Evolutionary conservation across 2,329 filamentous ascomycete genomes (phyloP).

Genomic region (Cryphonectria japonica): DNA sequence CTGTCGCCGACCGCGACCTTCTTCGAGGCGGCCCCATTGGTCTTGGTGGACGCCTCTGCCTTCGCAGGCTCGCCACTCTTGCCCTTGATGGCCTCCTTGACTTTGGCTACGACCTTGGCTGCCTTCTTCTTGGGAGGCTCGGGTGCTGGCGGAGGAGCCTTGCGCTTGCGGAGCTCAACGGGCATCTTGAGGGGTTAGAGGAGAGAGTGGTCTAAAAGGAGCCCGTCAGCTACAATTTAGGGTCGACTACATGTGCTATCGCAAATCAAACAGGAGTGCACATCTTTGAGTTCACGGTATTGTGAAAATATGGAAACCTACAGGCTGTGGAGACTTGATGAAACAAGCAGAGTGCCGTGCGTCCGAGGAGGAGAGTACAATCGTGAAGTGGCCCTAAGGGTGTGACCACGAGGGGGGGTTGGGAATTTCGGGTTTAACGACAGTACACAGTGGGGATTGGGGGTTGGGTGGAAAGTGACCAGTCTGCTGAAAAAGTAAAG

Average conservation of each 20-base stretch:
- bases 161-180: constrained; percentile 64
- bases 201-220: not conserved
- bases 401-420: constrained; percentile 14
- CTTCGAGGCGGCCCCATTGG: constrained; percentile 41
- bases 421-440: constrained; percentile 12
- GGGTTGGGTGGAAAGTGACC: constrained; percentile 2
- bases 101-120: constrained; percentile 43
- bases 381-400: constrained; percentile 16
- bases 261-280: not conserved
- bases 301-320: constrained; percentile 15
- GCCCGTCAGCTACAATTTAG: constrained; percentile 15
- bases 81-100: constrained; percentile 38
- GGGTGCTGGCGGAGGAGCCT: constrained; percentile 52
- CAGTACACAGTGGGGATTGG: not conserved
- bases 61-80: constrained; percentile 28
- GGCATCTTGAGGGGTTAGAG: constrained; percentile 48
- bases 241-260: too few relatives aligned
- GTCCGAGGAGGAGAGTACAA: constrained; percentile 23
- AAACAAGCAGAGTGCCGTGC: constrained; percentile 21
- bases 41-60: constrained; percentile 33
- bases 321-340: constrained; percentile 22
- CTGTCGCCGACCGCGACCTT: constrained; percentile 59
- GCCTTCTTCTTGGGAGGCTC: constrained; percentile 53
- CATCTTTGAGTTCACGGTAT: not conserved
- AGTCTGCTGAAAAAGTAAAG: constrained; percentile 15